Evolutionary conservation across 1,139 yeast genomes (phyloP).

Genomic region (Hansenula sp.): DNA sequence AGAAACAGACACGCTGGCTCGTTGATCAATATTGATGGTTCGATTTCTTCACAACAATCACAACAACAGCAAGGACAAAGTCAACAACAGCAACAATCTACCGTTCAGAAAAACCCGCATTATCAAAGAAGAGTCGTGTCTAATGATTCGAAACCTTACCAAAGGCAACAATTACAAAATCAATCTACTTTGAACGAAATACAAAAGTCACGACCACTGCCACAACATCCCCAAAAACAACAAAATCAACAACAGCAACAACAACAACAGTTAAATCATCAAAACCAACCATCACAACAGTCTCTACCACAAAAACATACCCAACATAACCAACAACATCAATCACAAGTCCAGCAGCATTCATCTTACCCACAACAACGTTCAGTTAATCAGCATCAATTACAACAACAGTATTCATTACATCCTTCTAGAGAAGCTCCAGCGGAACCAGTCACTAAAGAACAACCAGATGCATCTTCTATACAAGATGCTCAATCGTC

Average conservation of each 20-base stretch:
- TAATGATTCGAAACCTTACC: not conserved
- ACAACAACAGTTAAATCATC: slow-evolving; percentile 8
- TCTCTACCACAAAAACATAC: not conserved
- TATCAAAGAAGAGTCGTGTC: slow-evolving; percentile 2
- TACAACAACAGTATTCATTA: not conserved
- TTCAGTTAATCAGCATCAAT: not conserved
- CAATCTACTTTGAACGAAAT: not conserved
- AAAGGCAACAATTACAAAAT: not conserved
- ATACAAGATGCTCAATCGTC: not conserved
- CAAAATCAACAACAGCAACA: slow-evolving; percentile 7
- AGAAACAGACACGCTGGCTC: slow-evolving; percentile 26
- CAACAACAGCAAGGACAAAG: not conserved
- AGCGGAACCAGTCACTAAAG: not conserved
- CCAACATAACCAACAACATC: slow-evolving; percentile 8
- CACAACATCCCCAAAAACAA: slow-evolving; percentile 6
- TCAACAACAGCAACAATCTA: not conserved
- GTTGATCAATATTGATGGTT: slow-evolving; percentile 9
- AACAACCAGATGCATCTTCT: not conserved
- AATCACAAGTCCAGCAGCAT: slow-evolving; percentile 5
- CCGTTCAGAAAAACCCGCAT: not conserved
- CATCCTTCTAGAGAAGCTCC: not conserved
- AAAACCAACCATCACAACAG: slow-evolving; percentile 1
- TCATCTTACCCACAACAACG: not conserved
- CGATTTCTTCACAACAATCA: not conserved
- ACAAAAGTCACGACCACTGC: not conserved